phyloP scores from a whole-genome alignment of 2,329 filamentous ascomycete species.

The Remersonia thermophila region DNA sequence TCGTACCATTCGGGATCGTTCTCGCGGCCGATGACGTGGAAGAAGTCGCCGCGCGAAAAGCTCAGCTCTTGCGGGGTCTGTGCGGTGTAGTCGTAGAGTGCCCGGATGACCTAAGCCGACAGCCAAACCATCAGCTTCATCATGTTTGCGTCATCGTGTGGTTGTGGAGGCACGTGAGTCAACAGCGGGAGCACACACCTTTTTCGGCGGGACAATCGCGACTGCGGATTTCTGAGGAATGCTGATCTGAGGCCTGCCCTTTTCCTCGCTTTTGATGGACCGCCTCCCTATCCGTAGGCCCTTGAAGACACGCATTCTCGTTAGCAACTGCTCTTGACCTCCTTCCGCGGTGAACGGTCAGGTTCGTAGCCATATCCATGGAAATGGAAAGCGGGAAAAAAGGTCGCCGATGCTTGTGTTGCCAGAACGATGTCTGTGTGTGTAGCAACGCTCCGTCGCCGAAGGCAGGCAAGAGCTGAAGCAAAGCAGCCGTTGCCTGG shows the following conservation, averaged over 20 bases:
- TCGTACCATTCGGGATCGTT: constrained; percentile 96
- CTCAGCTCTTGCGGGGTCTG: constrained; percentile 66
- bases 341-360: background rate
- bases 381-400: background rate
- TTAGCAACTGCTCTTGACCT: constrained; percentile 23
- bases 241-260: constrained; percentile 58
- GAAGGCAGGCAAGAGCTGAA: too few relatives aligned
- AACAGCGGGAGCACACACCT: constrained; percentile 43
- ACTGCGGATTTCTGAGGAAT: constrained; percentile 76
- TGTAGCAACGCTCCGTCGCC: too few relatives aligned
- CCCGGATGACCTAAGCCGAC: constrained; percentile 71
- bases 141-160: background rate
- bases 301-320: constrained; percentile 39
- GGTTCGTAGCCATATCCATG: background rate
- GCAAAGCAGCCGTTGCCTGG: constrained; percentile 2
- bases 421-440: too few relatives aligned
- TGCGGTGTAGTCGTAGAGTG: constrained; percentile 83
- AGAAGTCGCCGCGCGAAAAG: constrained; percentile 92
- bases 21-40: constrained; percentile 93
- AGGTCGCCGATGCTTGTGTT: constrained; percentile 1
- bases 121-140: constrained; percentile 15
- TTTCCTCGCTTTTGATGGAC: constrained; percentile 85
- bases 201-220: constrained; percentile 84
- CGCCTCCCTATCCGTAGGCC: constrained; percentile 51
- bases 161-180: background rate